A percentile compares a stretch with the other conserved stretches of the same genome.
Conservation (phyloP, 768 basidiomycete genomes). For the Tulasnella sp. region DNA sequence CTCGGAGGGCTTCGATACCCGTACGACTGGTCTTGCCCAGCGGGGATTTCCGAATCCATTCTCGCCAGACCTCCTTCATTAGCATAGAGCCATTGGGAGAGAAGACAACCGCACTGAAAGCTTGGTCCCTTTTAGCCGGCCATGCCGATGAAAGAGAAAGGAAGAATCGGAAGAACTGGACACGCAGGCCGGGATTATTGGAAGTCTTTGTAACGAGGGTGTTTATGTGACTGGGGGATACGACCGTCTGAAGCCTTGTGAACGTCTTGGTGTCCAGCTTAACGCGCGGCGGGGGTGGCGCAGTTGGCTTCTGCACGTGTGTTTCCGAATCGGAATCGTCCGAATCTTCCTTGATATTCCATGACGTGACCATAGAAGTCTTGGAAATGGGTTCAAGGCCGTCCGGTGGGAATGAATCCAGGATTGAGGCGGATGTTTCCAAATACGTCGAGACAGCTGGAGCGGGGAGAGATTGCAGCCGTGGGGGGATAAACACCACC, state of each 20-base stretch:
- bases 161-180: conserved; percentile 50
- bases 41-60: conserved; percentile 48
- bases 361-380: neutral
- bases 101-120: conserved; percentile 46
- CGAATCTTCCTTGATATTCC: conserved; percentile 1
- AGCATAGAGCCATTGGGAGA: conserved; percentile 47
- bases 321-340: conserved; percentile 1
- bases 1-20: conserved; percentile 22
- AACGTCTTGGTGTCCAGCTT: conserved; percentile 50
- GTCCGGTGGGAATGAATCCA: conserved; percentile 15
- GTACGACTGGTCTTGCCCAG: conserved; percentile 46
- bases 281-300: conserved; percentile 36
- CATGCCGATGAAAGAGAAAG: conserved; percentile 52
- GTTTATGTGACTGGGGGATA: conserved; percentile 34
- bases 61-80: conserved; percentile 67
- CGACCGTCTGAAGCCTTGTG: conserved; percentile 55
- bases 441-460: conserved; percentile 48
- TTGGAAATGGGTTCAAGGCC: conserved; percentile 15
- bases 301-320: neutral
- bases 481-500: conserved; percentile 52
- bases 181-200: conserved; percentile 35
- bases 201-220: conserved; percentile 36
- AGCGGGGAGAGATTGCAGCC: conserved; percentile 45
- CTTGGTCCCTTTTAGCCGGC: conserved; percentile 47
- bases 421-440: conserved; percentile 42